Percentiles rank a stretch among this genome's conserved stretches.
These are phyloP conservation scores for Leccinum truebloodii DNA, from an alignment of 768 basidiomycete species.

Conservation along the genomic window DNA sequence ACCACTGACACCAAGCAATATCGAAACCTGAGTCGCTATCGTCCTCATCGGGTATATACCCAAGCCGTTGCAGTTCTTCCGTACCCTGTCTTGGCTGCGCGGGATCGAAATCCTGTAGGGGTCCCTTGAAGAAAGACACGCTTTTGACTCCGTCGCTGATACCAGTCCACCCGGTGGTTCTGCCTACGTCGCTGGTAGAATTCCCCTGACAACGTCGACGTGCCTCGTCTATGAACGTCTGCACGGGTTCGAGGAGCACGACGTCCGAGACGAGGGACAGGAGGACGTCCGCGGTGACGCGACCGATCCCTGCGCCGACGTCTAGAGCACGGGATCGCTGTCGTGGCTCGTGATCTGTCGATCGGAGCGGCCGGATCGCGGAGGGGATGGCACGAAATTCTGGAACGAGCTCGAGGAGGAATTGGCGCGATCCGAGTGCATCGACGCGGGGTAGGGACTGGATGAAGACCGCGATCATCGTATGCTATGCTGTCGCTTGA, in stretches of 20 bases:
- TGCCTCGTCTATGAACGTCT: constrained; percentile 73
- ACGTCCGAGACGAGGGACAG: constrained; percentile 88
- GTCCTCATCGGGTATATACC: constrained; percentile 57
- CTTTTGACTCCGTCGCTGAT: constrained; percentile 63
- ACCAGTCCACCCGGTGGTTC: constrained; percentile 58
- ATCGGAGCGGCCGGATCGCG: constrained; percentile 54
- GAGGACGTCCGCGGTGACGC: constrained; percentile 86
- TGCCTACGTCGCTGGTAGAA: constrained; percentile 34
- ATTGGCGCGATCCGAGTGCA: constrained; percentile 84
- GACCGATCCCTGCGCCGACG: constrained; percentile 92
- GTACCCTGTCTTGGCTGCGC: constrained; percentile 38
- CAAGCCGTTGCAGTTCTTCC: constrained; percentile 64
- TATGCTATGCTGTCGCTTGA: background rate
- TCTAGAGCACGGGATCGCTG: constrained; percentile 78
- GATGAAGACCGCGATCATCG: background rate
- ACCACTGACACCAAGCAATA: constrained; percentile 97
- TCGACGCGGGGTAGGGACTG: constrained; percentile 90
- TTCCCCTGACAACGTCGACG: constrained; percentile 40
- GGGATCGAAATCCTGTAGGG: constrained; percentile 84
- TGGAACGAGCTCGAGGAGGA: constrained; percentile 81
- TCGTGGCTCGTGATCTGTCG: constrained; percentile 15
- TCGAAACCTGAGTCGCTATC: constrained; percentile 72
- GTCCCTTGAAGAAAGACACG: constrained; percentile 76
- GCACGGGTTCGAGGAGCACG: constrained; percentile 87
- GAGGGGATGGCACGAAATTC: constrained; percentile 77